Conservation (phyloP, 768 basidiomycete genomes). For the Imleria badia region DNA sequence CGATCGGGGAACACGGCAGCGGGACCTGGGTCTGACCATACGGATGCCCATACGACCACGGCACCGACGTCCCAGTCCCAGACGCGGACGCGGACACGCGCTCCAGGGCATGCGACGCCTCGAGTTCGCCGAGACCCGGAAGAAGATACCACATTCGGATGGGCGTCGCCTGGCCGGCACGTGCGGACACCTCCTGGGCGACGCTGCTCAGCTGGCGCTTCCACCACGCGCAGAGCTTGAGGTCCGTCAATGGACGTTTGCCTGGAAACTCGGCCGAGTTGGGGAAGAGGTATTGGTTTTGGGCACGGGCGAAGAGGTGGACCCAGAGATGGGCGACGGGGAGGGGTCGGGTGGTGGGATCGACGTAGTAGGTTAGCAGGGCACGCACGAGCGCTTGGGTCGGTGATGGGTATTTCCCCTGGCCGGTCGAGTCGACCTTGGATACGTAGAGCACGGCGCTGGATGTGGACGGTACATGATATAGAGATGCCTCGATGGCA, state of each 20-base stretch:
- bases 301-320: slow-evolving; percentile 88
- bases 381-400: slow-evolving; percentile 67
- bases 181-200: slow-evolving; percentile 38
- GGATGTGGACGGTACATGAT: slow-evolving; percentile 67
- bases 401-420: slow-evolving; percentile 60
- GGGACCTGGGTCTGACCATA: slow-evolving; percentile 49
- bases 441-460: slow-evolving; percentile 83
- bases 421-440: slow-evolving; percentile 93
- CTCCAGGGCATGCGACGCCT: slow-evolving; percentile 61
- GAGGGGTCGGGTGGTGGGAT: slow-evolving; percentile 62
- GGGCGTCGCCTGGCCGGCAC: neutral
- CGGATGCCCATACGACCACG: slow-evolving; percentile 81
- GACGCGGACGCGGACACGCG: slow-evolving; percentile 30
- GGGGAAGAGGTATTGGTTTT: slow-evolving; percentile 91
- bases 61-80: slow-evolving; percentile 14
- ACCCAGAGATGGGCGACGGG: slow-evolving; percentile 64
- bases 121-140: slow-evolving; percentile 66
- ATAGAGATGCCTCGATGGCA: slow-evolving; percentile 78
- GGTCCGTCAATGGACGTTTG: slow-evolving; percentile 76
- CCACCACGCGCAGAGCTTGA: slow-evolving; percentile 92
- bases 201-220: slow-evolving; percentile 66
- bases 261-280: slow-evolving; percentile 69
- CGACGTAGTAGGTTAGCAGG: slow-evolving; percentile 62
- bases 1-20: slow-evolving; percentile 48
- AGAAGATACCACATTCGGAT: slow-evolving; percentile 58